phyloP scores from a whole-genome alignment of 1,284 basidiomycete species.

The Malassezia slooffiae region DNA sequence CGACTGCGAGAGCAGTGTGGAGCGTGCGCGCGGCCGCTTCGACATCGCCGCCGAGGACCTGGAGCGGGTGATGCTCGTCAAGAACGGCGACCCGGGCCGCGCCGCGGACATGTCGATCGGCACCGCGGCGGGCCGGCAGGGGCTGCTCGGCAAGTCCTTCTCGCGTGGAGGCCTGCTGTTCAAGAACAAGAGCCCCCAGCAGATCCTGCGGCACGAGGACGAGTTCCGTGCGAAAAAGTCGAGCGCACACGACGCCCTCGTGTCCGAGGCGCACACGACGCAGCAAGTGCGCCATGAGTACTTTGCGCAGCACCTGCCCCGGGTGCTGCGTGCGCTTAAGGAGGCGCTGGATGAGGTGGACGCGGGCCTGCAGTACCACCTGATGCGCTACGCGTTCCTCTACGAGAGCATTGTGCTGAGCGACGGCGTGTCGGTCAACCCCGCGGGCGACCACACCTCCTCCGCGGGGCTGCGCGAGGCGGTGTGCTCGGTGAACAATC shows the following conservation, averaged over 20 bases:
- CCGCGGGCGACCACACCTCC: conserved; percentile 50
- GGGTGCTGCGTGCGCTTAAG: conserved; percentile 82
- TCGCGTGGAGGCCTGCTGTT: conserved; percentile 78
- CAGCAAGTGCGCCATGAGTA: conserved; percentile 83
- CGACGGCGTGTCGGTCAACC: conserved; percentile 73
- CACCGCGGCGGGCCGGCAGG: conserved; percentile 52
- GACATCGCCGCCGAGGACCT: conserved; percentile 87
- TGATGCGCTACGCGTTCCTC: conserved; percentile 84
- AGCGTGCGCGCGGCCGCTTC: conserved; percentile 76
- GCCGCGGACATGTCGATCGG: conserved; percentile 29
- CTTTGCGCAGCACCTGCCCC: conserved; percentile 89
- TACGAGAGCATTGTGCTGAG: conserved; percentile 80
- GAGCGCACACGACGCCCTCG: conserved; percentile 71
- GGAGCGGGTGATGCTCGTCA: conserved; percentile 81
- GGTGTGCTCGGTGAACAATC: conserved; percentile 83
- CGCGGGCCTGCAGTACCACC: conserved; percentile 88
- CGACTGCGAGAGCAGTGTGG: conserved; percentile 76
- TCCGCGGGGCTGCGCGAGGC: conserved; percentile 64
- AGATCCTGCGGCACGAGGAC: conserved; percentile 88
- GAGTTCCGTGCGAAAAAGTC: conserved; percentile 79
- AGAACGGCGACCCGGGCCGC: conserved; percentile 65
- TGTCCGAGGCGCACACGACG: conserved; percentile 79
- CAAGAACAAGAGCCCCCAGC: conserved; percentile 76
- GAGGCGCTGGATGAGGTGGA: conserved; percentile 94
- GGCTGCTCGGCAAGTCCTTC: conserved; percentile 58